Evolutionary conservation across 371 early-diverging fungal species (phyloP), one percentile per base, ranked within the genome.

Genomic region (Syncephalis plumigaleata): DNA sequence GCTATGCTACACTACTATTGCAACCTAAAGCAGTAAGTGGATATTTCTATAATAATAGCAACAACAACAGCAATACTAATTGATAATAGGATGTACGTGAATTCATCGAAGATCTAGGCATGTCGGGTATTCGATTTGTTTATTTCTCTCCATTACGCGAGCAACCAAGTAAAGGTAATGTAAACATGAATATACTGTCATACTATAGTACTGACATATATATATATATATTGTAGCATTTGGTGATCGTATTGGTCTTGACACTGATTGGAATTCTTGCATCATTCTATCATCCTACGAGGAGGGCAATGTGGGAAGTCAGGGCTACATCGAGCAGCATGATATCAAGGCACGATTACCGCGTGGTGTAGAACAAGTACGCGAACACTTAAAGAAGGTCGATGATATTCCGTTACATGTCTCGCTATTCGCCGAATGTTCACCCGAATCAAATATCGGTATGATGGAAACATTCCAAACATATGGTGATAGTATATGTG

Each of bases 401-500:
- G 98, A 98, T 64, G 97, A 98, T 63, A 91, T 98, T 22, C 98
- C 98, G 2, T 66, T 98, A 42, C 96, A 96, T 58, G 95, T 96
- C 0, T 90, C 91, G 0, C 67, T 98, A 26, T 98, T 98, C 75
- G 96, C 98, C 13, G 96, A 96, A 57, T 91, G 91, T 53, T 68
- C 76, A 1, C 79, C 87, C 0, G 64, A 67, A 0, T 70, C 89
- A 1, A 84, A 80, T 17, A 70, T 68, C 18, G 93, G 93, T 54
- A 96, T 96, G 96, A 79, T 95, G 22, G 64, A 78, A 24, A 88
- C 96, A 7, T 95, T 92, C 58, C 94, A 91, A 59, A 94, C 94
- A 54, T 75, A 95, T 56, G 97, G 95, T 27, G 96, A 96, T 55
- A 88, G 94, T 0, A 96, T 90, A 1, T 88, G 88, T 57, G 87